These are phyloP conservation scores for Polyporus tsugae DNA, from an alignment of 1,284 basidiomycete genomes.

Conservation along the genomic window DNA sequence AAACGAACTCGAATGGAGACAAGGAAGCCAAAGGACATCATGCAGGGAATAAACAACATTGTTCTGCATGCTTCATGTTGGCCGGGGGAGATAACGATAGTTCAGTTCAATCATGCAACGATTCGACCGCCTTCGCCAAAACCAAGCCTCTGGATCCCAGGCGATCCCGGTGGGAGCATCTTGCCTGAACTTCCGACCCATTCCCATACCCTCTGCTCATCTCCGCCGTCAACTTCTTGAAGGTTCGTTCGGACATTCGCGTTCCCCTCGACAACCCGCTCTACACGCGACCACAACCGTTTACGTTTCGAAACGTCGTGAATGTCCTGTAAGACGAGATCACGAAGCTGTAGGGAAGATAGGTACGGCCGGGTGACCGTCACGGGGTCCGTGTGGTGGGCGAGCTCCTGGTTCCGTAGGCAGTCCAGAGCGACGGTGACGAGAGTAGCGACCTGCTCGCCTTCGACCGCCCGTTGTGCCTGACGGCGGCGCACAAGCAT, in stretches of 20 bases:
- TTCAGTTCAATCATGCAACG: slow-evolving; percentile 31
- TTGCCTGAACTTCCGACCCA: slow-evolving; percentile 73
- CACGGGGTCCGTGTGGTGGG: slow-evolving; percentile 87
- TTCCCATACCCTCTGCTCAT: slow-evolving; percentile 85
- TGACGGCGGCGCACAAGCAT: slow-evolving; percentile 47
- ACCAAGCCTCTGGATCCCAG: slow-evolving; percentile 30
- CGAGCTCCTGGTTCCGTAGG: slow-evolving; percentile 87
- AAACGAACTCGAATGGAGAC: slow-evolving; percentile 8
- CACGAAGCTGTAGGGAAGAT: slow-evolving; percentile 90
- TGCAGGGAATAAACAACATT: slow-evolving; percentile 16
- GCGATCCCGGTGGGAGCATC: slow-evolving; percentile 33
- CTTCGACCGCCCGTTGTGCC: slow-evolving; percentile 67
- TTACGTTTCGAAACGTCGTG: slow-evolving; percentile 76
- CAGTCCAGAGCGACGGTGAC: slow-evolving; percentile 84
- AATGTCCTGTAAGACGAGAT: slow-evolving; percentile 86
- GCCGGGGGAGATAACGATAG: neutral
- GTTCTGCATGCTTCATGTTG: neutral
- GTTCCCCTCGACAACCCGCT: slow-evolving; percentile 91
- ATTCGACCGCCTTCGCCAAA: slow-evolving; percentile 37
- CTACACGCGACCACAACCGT: slow-evolving; percentile 88
- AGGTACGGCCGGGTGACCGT: slow-evolving; percentile 82
- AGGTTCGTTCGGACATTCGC: slow-evolving; percentile 92
- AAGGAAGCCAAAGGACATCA: slow-evolving; percentile 3
- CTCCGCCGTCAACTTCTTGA: slow-evolving; percentile 90
- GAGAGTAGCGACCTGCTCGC: slow-evolving; percentile 76